Conservation (phyloP, 306 rosid species). For the Quercus suber region DNA sequence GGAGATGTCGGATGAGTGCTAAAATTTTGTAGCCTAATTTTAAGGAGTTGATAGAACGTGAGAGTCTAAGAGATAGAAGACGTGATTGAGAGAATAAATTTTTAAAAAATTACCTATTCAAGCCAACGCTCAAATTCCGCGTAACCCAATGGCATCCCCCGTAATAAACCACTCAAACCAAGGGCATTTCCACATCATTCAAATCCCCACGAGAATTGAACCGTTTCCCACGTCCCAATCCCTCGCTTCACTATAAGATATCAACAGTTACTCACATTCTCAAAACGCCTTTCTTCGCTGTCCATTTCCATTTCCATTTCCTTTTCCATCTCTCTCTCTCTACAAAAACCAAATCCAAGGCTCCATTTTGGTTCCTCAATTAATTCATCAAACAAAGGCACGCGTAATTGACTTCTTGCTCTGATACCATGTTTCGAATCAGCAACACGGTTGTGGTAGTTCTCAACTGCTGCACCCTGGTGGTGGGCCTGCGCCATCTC, state of each 20-base stretch:
- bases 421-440: constrained; percentile 39
- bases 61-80: too few relatives aligned
- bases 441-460: constrained; percentile 60
- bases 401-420: too few relatives aligned
- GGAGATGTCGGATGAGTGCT: too few relatives aligned
- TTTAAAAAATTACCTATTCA: too few relatives aligned
- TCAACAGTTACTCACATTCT: neutral
- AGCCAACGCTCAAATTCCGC: neutral
- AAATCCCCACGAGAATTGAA: neutral
- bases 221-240: neutral
- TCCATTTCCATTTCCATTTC: neutral
- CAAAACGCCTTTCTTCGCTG: neutral
- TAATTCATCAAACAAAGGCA: too few relatives aligned
- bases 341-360: too few relatives aligned
- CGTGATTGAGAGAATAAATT: too few relatives aligned
- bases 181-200: neutral
- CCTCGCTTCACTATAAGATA: neutral
- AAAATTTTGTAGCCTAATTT: too few relatives aligned
- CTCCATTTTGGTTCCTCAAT: too few relatives aligned
- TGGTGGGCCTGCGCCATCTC: constrained; percentile 47
- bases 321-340: neutral
- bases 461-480: constrained; percentile 49
- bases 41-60: too few relatives aligned
- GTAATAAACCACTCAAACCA: neutral
- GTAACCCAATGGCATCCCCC: neutral